Base-by-base conservation (phyloP, 495 filamentous ascomycete genomes). In the Penicillium soppii region DNA sequence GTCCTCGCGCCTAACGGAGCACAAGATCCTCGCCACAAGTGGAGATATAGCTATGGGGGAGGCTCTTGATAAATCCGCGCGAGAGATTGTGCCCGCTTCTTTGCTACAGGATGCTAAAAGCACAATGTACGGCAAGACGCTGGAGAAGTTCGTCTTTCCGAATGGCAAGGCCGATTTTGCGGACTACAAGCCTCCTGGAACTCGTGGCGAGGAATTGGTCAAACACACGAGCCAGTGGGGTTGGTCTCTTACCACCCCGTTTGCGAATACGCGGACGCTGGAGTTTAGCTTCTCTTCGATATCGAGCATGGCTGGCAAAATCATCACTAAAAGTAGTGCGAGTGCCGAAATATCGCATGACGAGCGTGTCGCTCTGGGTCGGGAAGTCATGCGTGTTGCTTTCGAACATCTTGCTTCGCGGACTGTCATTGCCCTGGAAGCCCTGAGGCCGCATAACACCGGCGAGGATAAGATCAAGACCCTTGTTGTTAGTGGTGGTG, bases 341-440 rank as follows among this genome's bases (percentile, higher is more conserved):
- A 23, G 62, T 12, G 42, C 29, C 13, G 26, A 23, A 13, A 61
- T 66, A 49, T 53, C 47, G 4, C 43, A 63, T 3, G 56, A 60
- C 5, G 85, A 92, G 59, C 78, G 88, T 2, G 68, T 74, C 9
- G 68, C 66, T 0, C 65, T 97, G 4, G 94, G 89, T 7, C 78
- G 80, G 27, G 84, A 86, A 47, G 66, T 76, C 0, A 91, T 95
- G 88, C 79, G 83, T 16, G 60, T 92, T 13, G 81, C 82, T n/a
- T 97, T 97, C 62, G 91, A 97, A 60, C 94, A 98, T 67, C 71
- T 97, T 27, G 86, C 83, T 0, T 82, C 79, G 29, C 76, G 92
- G 29, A 76, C 91, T 0, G 59, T 91, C 2, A 78, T 91, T 25
- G 87, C 82, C 1, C 76, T 96, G 8, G 68, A 79, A 22, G 36